phyloP scores from a whole-genome alignment of 768 basidiomycete species.

The Albatrellus ellisii region DNA sequence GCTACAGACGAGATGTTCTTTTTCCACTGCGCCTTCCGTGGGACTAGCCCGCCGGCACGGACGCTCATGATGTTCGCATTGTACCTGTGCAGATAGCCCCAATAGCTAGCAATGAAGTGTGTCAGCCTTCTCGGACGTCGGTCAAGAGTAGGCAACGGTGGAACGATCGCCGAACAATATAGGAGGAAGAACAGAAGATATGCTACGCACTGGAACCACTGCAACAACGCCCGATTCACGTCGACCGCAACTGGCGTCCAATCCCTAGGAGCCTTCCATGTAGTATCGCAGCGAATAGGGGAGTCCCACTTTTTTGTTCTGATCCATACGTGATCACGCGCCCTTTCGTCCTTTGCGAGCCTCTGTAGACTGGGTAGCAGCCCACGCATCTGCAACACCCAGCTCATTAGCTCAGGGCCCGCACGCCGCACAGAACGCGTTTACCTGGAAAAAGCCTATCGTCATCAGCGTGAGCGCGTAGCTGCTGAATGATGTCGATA shows the following conservation, averaged over 20 bases:
- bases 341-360: constrained; percentile 17
- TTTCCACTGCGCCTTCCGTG: constrained; percentile 7
- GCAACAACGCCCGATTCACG: constrained; percentile 7
- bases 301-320: too few relatives aligned
- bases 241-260: too few relatives aligned
- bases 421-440: constrained; percentile 1
- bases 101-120: too few relatives aligned
- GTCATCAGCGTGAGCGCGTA: constrained; percentile 52
- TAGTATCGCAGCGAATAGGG: too few relatives aligned
- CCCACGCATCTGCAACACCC: constrained; percentile 23
- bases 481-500: constrained; percentile 37
- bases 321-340: too few relatives aligned
- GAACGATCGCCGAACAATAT: constrained; percentile 1
- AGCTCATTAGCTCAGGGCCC: not conserved
- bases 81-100: constrained; percentile 28
- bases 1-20: constrained; percentile 1
- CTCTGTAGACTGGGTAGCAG: constrained; percentile 41
- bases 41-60: constrained; percentile 27
- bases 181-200: not conserved
- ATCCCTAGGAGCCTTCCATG: too few relatives aligned
- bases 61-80: constrained; percentile 22
- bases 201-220: constrained; percentile 1
- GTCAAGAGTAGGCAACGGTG: too few relatives aligned
- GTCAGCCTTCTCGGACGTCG: too few relatives aligned
- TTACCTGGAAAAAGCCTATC: constrained; percentile 44